Conservation (phyloP, 331 rosid species). For the Acacia pycnantha region DNA sequence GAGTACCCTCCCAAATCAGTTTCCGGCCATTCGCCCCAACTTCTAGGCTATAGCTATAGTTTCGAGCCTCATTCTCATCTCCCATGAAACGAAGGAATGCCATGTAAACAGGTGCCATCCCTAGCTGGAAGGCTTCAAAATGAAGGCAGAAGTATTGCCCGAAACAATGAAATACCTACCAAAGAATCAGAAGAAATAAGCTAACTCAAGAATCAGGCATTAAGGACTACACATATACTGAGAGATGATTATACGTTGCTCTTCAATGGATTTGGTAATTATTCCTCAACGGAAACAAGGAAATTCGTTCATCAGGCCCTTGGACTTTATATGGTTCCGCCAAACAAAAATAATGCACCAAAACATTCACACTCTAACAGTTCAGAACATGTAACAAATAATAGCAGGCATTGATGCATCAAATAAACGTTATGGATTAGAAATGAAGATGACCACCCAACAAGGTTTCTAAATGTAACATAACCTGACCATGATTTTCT, state of each 20-base stretch:
- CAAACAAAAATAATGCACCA: neutral
- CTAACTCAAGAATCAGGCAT: constrained; percentile 4
- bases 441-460: neutral
- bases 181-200: constrained; percentile 18
- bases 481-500: neutral
- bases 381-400: neutral
- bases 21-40: constrained; percentile 81
- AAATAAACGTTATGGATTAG: neutral
- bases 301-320: neutral
- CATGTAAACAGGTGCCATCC: constrained; percentile 93
- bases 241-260: constrained; percentile 11
- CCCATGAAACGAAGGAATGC: constrained; percentile 94
- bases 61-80: constrained; percentile 78
- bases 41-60: constrained; percentile 80
- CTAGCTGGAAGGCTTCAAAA: constrained; percentile 92
- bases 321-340: neutral
- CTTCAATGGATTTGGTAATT: neutral
- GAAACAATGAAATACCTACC: constrained; percentile 77
- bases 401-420: neutral
- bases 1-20: constrained; percentile 87
- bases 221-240: neutral
- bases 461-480: neutral
- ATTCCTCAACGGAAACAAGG: neutral
- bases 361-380: neutral
- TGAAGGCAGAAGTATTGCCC: constrained; percentile 88